A percentile compares a stretch with the other conserved stretches of the same genome.
Conservation (phyloP, 2,329 filamentous ascomycete genomes). For the Neoascochyta sp. region DNA sequence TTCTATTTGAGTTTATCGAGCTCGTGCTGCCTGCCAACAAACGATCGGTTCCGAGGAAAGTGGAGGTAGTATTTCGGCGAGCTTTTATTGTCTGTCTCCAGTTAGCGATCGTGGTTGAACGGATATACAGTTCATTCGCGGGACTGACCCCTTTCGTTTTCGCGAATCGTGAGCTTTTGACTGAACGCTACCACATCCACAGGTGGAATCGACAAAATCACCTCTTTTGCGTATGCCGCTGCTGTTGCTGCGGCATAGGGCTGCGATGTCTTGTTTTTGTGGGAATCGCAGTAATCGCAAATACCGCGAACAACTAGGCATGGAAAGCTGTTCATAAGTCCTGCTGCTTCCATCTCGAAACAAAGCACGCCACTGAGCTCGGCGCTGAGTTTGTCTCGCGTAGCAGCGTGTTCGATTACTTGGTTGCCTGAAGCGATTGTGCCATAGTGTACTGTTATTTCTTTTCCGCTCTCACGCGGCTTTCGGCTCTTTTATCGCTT, state of each 20-base stretch:
- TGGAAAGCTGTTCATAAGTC: conserved; percentile 14
- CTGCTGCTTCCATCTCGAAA: too few relatives aligned
- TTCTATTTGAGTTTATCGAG: conserved; percentile 22
- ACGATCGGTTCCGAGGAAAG: conserved; percentile 22
- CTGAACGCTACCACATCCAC: too few relatives aligned
- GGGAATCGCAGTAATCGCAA: conserved; percentile 20
- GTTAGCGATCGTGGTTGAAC: too few relatives aligned
- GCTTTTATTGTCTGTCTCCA: not conserved
- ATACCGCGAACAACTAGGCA: conserved; percentile 23
- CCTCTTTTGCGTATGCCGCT: conserved; percentile 20
- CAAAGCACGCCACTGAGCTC: conserved; percentile 18
- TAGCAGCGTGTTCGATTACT: conserved; percentile 41
- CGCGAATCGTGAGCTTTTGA: too few relatives aligned
- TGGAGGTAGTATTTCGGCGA: conserved; percentile 14
- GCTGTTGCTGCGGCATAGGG: conserved; percentile 18
- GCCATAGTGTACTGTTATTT: conserved; percentile 38
- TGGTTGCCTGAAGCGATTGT: conserved; percentile 41
- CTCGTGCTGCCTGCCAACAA: conserved; percentile 22
- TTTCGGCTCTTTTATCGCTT: conserved; percentile 1
- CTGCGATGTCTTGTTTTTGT: conserved; percentile 8
- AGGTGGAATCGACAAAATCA: conserved; percentile 10
- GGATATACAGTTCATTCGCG: too few relatives aligned
- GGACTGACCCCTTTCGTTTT: too few relatives aligned
- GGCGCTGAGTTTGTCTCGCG: conserved; percentile 35
- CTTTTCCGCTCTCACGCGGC: conserved; percentile 4